Conservation (phyloP, 108 stramenopile genomes). For the Nannochloropsis granulata region DNA sequence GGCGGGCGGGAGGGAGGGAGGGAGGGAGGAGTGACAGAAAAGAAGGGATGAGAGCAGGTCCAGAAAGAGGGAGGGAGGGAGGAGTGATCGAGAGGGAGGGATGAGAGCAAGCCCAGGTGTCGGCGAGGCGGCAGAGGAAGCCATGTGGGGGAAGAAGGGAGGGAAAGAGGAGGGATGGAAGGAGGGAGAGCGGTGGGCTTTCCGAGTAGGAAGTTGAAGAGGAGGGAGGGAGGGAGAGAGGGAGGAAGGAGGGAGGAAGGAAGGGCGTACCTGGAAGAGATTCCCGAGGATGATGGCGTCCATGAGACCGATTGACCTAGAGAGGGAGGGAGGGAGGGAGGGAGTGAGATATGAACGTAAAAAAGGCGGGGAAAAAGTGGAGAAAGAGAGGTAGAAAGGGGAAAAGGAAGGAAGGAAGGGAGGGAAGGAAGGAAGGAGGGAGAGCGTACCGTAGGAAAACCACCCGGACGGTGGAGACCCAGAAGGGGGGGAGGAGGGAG, state of each 20-base stretch:
- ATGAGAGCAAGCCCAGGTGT: neutral
- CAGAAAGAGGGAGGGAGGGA: too few relatives aligned
- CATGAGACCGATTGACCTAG: neutral
- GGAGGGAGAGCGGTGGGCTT: neutral
- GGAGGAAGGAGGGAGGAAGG: too few relatives aligned
- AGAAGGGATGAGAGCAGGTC: too few relatives aligned
- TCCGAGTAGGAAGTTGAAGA: neutral
- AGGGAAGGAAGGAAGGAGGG: neutral
- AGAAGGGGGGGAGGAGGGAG: neutral
- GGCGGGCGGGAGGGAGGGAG: too few relatives aligned
- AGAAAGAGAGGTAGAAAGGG: neutral
- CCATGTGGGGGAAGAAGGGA: neutral
- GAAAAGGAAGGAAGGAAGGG: neutral
- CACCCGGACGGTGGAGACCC: neutral
- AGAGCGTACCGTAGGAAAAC: neutral
- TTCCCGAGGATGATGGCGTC: neutral
- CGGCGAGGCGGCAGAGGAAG: neutral
- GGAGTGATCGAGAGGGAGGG: neutral
- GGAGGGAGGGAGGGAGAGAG: too few relatives aligned
- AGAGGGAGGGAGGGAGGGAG: neutral
- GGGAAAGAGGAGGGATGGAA: neutral
- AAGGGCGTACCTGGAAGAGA: neutral
- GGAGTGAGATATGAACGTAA: neutral
- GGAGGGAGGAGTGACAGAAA: too few relatives aligned
- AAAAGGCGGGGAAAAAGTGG: neutral